Conservation (phyloP, 2,329 filamentous ascomycete genomes). For the Clarireedia hainanense region DNA sequence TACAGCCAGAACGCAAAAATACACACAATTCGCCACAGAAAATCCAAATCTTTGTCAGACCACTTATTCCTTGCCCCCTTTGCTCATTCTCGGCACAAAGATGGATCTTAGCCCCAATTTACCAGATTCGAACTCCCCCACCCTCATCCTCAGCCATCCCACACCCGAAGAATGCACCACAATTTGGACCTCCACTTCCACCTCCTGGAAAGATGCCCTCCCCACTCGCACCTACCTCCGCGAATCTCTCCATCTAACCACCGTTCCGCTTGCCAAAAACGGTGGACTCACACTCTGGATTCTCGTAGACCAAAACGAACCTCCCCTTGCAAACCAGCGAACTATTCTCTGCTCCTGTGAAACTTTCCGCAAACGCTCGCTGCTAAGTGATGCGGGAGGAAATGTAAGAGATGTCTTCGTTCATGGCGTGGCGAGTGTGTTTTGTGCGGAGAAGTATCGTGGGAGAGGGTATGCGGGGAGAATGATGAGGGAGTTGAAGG, state of each 20-base stretch:
- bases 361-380: conserved; percentile 49
- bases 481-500: conserved; percentile 61
- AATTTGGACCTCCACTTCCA: conserved; percentile 46
- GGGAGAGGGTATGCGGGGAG: conserved; percentile 66
- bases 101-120: not conserved
- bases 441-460: conserved; percentile 56
- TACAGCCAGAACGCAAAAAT: too few species aligned
- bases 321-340: conserved; percentile 32
- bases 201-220: conserved; percentile 50
- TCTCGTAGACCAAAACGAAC: conserved; percentile 38
- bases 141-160: conserved; percentile 44
- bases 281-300: conserved; percentile 56
- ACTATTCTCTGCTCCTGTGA: conserved; percentile 58
- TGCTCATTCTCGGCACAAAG: too few species aligned
- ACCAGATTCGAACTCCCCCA: conserved; percentile 12
- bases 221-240: conserved; percentile 45
- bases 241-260: conserved; percentile 44
- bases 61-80: too few species aligned
- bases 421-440: conserved; percentile 72
- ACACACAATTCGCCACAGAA: too few species aligned
- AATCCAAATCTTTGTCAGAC: too few species aligned
- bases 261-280: conserved; percentile 46
- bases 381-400: conserved; percentile 34
- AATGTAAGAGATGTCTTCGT: conserved; percentile 46
- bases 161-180: conserved; percentile 43